phyloP scores from a whole-genome alignment of 495 filamentous ascomycete genomes.

The Penicillium tannophilum region DNA sequence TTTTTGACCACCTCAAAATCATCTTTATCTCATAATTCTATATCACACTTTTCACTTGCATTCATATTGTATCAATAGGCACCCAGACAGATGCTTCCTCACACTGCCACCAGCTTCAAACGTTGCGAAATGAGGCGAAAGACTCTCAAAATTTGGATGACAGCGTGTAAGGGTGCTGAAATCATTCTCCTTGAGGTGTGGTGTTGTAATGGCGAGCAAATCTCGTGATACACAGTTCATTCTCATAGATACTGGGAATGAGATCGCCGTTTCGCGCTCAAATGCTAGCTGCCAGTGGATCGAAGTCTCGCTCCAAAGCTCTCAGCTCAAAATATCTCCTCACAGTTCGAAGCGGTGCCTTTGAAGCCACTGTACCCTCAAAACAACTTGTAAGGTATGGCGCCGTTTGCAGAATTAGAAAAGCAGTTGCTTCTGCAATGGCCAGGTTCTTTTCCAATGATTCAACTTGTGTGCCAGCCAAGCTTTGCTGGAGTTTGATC shows the following conservation, averaged over 20 bases:
- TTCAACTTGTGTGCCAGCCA: background rate
- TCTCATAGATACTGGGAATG: too few relatives aligned
- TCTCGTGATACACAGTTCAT: too few relatives aligned
- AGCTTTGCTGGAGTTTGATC: background rate
- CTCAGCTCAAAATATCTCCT: slow-evolving; percentile 1
- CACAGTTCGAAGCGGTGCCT: background rate
- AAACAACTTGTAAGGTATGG: slow-evolving; percentile 3
- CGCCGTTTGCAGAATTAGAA: slow-evolving; percentile 2
- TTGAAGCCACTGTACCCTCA: slow-evolving; percentile 4
- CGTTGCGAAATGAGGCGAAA: too few relatives aligned
- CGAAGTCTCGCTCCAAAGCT: background rate
- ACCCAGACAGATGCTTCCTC: too few relatives aligned
- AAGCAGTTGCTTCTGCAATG: background rate
- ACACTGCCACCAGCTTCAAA: too few relatives aligned
- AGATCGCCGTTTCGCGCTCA: background rate
- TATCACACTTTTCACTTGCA: too few relatives aligned
- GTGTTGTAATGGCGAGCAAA: too few relatives aligned
- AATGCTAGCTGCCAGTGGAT: background rate
- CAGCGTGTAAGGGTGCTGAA: too few relatives aligned
- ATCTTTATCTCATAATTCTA: background rate
- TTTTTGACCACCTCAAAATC: too few relatives aligned
- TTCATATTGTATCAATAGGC: too few relatives aligned
- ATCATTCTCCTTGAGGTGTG: too few relatives aligned
- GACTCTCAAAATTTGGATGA: too few relatives aligned
- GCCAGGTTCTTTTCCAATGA: slow-evolving; percentile 1